Conservation (phyloP, 2,329 filamentous ascomycete species). For the Neurospora sp. region DNA sequence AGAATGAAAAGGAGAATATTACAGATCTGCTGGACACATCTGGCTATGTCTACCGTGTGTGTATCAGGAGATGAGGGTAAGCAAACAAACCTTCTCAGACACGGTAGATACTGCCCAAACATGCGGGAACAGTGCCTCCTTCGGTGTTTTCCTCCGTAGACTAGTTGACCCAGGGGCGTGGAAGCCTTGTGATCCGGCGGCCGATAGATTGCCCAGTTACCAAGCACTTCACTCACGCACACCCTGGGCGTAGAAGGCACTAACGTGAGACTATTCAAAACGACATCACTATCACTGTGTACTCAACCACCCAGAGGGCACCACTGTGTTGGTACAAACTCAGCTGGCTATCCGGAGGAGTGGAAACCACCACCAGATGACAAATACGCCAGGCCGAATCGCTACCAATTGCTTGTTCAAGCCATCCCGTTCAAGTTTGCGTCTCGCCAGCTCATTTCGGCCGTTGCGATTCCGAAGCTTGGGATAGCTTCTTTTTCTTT, state of each 20-base stretch:
- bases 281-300: not conserved
- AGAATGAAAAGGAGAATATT: not conserved
- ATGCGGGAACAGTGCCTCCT: not conserved
- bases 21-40: not conserved
- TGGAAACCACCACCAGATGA: not conserved
- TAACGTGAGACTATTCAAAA: not conserved
- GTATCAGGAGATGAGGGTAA: not conserved
- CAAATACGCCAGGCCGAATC: not conserved
- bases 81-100: not conserved
- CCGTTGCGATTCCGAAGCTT: not conserved
- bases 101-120: not conserved
- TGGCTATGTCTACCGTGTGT: not conserved
- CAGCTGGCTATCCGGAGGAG: not conserved
- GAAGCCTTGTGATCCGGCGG: not conserved
- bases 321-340: not conserved
- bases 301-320: not conserved
- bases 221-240: not conserved
- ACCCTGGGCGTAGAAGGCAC: not conserved
- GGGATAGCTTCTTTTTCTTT: not conserved
- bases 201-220: not conserved
- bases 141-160: not conserved
- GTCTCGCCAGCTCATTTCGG: not conserved
- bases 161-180: not conserved
- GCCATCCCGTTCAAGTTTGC: not conserved
- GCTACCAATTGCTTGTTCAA: not conserved